Base-by-base conservation (phyloP, 2,329 filamentous ascomycete genomes). In the Colletotrichum simmondsii region DNA sequence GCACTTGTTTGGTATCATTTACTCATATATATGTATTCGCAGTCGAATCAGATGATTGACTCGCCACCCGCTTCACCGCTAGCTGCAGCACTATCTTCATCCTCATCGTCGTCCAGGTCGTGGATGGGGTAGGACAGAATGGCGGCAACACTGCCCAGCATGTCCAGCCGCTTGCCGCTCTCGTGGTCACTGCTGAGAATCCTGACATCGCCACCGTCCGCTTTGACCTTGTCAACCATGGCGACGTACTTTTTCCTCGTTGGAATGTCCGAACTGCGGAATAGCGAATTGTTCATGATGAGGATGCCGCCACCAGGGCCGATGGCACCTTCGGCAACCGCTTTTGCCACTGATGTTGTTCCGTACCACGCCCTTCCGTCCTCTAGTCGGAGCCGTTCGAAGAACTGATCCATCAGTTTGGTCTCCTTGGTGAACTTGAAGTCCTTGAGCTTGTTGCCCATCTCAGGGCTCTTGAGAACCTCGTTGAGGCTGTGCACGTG, bases 141-240 rank as follows among this genome's bases (percentile, higher is more conserved):
- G 1, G 95, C 95, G 19, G 96, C 97, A 74, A 99, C 93, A 22
- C 95, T 94, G 1, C 97, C 95, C 73, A 98, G 81, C 14, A 92
- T 93, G 76, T 95, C 94, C 16, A 99, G 83, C 72, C 95, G 87
- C 84, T 93, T 93, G 1, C 97, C 97, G 81, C 95, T 98, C 85
- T 98, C 96, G 81, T 98, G 96, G 79, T 97, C 93, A 78, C 94
- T 95, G 81, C 96, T 98, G 32, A 98, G 84, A n/a, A 98, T 90
- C 66, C 94, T 88, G 1, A 95, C 94, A 76, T 98, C 95, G 1
- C 96, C 97, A 5, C 96, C 97, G 75, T 95, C 92, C 3, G 92
- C 92, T 75, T 92, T 91, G n/a, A 98, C 96, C 74, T 92, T 92
- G 81, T 98, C 96, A 4, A 98, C 95, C 58, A 98, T 87, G 10